phyloP scores from a whole-genome alignment of 2,329 filamentous ascomycete species.

The Ampelomyces quisqualis region DNA sequence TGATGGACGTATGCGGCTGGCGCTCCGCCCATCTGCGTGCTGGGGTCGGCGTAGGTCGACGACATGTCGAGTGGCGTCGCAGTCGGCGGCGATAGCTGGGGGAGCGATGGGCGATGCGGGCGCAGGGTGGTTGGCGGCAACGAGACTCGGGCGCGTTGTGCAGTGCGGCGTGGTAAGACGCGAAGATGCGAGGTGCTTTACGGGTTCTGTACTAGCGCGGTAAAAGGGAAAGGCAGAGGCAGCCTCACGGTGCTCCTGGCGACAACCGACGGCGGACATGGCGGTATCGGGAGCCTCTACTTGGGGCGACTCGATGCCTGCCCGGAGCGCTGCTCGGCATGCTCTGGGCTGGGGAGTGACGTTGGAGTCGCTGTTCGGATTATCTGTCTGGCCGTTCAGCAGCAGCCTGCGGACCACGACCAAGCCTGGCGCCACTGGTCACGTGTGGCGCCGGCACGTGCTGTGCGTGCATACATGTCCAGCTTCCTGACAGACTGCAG shows the following conservation, averaged over 20 bases:
- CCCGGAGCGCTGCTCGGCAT: constrained; percentile 13
- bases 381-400: constrained; percentile 26
- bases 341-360: constrained; percentile 10
- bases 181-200: constrained; percentile 29
- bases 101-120: constrained; percentile 12
- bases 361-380: constrained; percentile 34
- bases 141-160: constrained; percentile 21
- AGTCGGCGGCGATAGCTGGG: constrained; percentile 8
- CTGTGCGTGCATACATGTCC: no score
- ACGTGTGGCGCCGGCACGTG: neutral
- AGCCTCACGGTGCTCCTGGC: constrained; percentile 6
- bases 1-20: constrained; percentile 40
- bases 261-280: constrained; percentile 15
- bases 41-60: constrained; percentile 37
- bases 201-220: constrained; percentile 38
- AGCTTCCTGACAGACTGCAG: neutral
- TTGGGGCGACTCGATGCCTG: constrained; percentile 6
- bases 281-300: no score
- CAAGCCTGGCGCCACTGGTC: neutral
- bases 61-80: constrained; percentile 30
- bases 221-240: constrained; percentile 13
- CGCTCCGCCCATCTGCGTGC: constrained; percentile 37
- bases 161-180: constrained; percentile 23
- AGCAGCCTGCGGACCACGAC: constrained; percentile 17
- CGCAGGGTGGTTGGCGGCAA: constrained; percentile 6